A percentile compares a stretch with the other conserved stretches of the same genome.
Evolutionary conservation across 2,329 filamentous ascomycete species (phyloP).

Genomic region (Lecanicillium sp.): DNA sequence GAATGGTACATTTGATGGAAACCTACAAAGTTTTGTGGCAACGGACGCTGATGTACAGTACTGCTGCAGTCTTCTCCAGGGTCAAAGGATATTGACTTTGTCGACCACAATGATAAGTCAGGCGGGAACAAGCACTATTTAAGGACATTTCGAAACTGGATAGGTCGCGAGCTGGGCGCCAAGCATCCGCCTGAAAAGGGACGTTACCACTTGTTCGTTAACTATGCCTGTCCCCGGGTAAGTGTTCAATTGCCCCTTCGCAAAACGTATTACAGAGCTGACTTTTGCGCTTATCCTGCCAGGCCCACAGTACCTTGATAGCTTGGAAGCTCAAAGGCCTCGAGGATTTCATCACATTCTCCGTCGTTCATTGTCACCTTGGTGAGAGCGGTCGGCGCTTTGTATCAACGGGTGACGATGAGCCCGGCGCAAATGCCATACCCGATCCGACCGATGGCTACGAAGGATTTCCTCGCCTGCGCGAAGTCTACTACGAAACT

Average conservation of each 20-base stretch:
- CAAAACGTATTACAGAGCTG: not conserved
- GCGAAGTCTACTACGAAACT: constrained; percentile 70
- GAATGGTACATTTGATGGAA: no score
- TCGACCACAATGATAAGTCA: no score
- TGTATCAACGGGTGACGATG: constrained; percentile 50
- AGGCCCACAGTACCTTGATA: constrained; percentile 78
- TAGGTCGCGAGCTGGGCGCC: no score
- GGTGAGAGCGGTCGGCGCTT: constrained; percentile 72
- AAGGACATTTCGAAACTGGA: no score
- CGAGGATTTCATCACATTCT: constrained; percentile 73
- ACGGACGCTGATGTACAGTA: no score
- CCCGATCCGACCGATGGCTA: constrained; percentile 63
- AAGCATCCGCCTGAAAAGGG: constrained; percentile 83
- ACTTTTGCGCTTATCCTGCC: no score
- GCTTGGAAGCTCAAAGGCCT: constrained; percentile 85
- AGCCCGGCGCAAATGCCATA: constrained; percentile 54
- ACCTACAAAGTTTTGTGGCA: no score
- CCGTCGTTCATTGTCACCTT: constrained; percentile 91
- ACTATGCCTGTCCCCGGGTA: constrained; percentile 87
- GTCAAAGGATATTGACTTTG: no score
- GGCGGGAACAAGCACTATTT: no score
- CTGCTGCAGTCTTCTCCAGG: no score
- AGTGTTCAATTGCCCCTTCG: constrained; percentile 11
- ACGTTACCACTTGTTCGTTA: constrained; percentile 89
- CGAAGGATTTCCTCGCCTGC: constrained; percentile 60